A percentile compares a stretch with the other conserved stretches of the same genome.
Conservation (phyloP, 1,139 yeast genomes). For the Pichia sp. region DNA sequence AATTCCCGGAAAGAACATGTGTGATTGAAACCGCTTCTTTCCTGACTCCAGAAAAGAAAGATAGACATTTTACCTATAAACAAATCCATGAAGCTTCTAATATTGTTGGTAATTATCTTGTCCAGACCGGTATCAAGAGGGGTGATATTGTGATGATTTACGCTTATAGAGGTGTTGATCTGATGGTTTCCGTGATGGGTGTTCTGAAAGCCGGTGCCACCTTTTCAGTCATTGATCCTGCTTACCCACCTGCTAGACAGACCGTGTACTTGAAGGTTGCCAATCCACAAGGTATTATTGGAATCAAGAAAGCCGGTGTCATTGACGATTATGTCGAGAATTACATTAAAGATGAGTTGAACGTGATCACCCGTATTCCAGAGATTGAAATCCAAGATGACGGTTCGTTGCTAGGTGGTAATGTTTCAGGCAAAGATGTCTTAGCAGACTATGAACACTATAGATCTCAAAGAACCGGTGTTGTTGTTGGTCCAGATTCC, state of each 20-base stretch:
- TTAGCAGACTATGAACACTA: slow-evolving; percentile 38
- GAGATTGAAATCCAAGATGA: slow-evolving; percentile 69
- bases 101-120: slow-evolving; percentile 81
- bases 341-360: slow-evolving; percentile 63
- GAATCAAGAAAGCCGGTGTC: slow-evolving; percentile 81
- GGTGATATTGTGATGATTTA: slow-evolving; percentile 98
- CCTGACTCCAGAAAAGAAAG: slow-evolving; percentile 42
- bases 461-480: slow-evolving; percentile 63
- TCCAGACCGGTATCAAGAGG: slow-evolving; percentile 68
- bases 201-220: slow-evolving; percentile 98
- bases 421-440: slow-evolving; percentile 38
- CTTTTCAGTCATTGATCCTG: slow-evolving; percentile 96
- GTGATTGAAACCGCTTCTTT: slow-evolving; percentile 86
- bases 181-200: slow-evolving; percentile 96
- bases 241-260: slow-evolving; percentile 97
- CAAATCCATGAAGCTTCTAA: slow-evolving; percentile 94
- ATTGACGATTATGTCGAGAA: slow-evolving; percentile 70
- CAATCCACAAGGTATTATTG: slow-evolving; percentile 83
- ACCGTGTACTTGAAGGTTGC: slow-evolving; percentile 89
- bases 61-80: slow-evolving; percentile 69
- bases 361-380: slow-evolving; percentile 66
- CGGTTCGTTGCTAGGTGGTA: slow-evolving; percentile 76
- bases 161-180: slow-evolving; percentile 94
- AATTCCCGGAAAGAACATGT: slow-evolving; percentile 78
- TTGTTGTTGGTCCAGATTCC: slow-evolving; percentile 95